A percentile compares a stretch with the other conserved stretches of the same genome.
These are phyloP conservation scores for Clavispora vitiphila DNA, from an alignment of 805 yeast species.

Conservation along the genomic window DNA sequence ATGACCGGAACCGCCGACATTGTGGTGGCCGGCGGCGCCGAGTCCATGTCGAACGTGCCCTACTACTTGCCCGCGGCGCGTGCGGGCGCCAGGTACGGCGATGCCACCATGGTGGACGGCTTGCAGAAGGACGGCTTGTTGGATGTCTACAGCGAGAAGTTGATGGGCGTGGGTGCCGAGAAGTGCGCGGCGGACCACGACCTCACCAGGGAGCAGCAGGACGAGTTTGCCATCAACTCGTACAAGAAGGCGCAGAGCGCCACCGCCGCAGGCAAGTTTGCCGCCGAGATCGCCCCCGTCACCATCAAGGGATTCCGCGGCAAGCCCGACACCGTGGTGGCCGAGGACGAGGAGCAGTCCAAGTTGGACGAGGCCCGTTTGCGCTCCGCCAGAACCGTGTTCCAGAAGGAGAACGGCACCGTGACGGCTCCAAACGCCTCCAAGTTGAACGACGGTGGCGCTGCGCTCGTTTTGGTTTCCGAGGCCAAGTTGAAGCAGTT, in stretches of 20 bases:
- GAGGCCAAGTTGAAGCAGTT: slow-evolving; percentile 81
- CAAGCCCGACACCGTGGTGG: slow-evolving; percentile 71
- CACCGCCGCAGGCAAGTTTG: slow-evolving; percentile 74
- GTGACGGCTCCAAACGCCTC: slow-evolving; percentile 98
- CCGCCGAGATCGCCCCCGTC: slow-evolving; percentile 77
- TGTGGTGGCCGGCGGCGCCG: slow-evolving; percentile 96
- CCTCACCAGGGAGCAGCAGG: slow-evolving; percentile 82
- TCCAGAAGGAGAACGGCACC: slow-evolving; percentile 90
- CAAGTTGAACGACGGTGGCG: slow-evolving; percentile 96
- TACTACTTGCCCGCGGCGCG: slow-evolving; percentile 86
- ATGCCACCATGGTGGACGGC: slow-evolving; percentile 75
- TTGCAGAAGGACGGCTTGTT: slow-evolving; percentile 86
- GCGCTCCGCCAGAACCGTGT: slow-evolving; percentile 85
- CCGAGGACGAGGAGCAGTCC: slow-evolving; percentile 76
- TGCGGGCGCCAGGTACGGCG: slow-evolving; percentile 87
- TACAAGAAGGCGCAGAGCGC: slow-evolving; percentile 86
- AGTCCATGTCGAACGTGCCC: slow-evolving; percentile 94
- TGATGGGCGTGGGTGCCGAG: slow-evolving; percentile 98
- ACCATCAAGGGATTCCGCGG: slow-evolving; percentile 85
- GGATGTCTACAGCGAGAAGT: slow-evolving; percentile 82
- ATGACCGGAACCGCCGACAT: slow-evolving; percentile 86
- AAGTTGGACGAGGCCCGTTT: slow-evolving; percentile 76
- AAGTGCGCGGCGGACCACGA: slow-evolving; percentile 84
- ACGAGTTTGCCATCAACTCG: slow-evolving; percentile 77
- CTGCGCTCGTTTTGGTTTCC: slow-evolving; percentile 86